Percentiles rank a stretch among this genome's conserved stretches.
Conservation (phyloP, 2,329 filamentous ascomycete species). For the Didymella lethalis region DNA sequence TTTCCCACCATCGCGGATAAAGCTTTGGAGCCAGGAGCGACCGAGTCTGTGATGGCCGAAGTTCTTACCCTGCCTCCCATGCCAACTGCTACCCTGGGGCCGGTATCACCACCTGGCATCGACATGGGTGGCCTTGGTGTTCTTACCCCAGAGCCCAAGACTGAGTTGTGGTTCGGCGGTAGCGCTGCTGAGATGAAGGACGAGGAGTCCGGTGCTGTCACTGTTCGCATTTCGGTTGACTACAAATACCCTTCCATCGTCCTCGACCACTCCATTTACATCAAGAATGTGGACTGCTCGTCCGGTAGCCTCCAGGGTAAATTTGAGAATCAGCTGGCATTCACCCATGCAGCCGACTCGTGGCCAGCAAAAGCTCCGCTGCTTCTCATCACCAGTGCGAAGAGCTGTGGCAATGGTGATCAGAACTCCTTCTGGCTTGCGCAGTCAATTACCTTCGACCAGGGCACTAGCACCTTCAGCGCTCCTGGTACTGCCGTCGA, state of each 20-base stretch:
- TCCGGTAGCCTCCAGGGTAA: slow-evolving; percentile 16
- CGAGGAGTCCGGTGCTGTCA: slow-evolving; percentile 16
- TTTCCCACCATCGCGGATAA: slow-evolving; percentile 10
- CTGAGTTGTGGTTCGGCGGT: slow-evolving; percentile 15
- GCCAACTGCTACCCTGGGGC: slow-evolving; percentile 14
- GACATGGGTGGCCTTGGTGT: slow-evolving; percentile 20
- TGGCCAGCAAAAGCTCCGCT: slow-evolving; percentile 19
- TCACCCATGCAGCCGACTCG: slow-evolving; percentile 16
- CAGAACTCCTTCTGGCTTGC: slow-evolving; percentile 21
- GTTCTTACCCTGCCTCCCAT: slow-evolving; percentile 15
- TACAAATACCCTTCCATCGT: slow-evolving; percentile 20
- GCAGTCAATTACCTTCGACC: slow-evolving; percentile 7
- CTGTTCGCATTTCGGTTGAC: slow-evolving; percentile 14
- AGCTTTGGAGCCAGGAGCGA: slow-evolving; percentile 6
- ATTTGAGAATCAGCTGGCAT: slow-evolving; percentile 15
- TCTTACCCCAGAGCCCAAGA: slow-evolving; percentile 9
- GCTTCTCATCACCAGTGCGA: slow-evolving; percentile 13
- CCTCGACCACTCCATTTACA: slow-evolving; percentile 16
- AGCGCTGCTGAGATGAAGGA: slow-evolving; percentile 14
- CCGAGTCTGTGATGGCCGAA: slow-evolving; percentile 15
- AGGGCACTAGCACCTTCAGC: slow-evolving; percentile 16
- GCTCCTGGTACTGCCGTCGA: slow-evolving; percentile 10
- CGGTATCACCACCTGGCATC: slow-evolving; percentile 13
- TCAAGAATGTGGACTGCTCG: slow-evolving; percentile 15
- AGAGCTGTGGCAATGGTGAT: slow-evolving; percentile 18